Conservation (phyloP, 352 stramenopile species). For the Bremia lactucae region DNA sequence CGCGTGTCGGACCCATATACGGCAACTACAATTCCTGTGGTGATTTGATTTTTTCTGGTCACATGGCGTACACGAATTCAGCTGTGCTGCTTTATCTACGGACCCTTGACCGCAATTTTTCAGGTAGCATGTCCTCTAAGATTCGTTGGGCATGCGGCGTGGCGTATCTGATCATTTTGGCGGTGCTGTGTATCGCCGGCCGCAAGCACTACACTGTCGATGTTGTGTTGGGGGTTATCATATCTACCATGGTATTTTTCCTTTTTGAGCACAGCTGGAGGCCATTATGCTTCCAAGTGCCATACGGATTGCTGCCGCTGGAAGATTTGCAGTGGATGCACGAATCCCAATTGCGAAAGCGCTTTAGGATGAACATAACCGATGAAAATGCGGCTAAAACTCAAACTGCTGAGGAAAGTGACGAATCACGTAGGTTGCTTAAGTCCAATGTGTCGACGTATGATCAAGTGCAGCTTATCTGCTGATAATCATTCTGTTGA, state of each 20-base stretch:
- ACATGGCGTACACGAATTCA: conserved; percentile 64
- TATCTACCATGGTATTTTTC: conserved; percentile 66
- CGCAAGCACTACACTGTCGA: conserved; percentile 78
- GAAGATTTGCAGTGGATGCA: conserved; percentile 24
- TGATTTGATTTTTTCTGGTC: conserved; percentile 68
- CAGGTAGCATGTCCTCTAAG: conserved; percentile 22
- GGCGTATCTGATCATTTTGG: conserved; percentile 39
- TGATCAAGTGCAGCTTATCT: conserved; percentile 37
- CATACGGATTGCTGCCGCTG: conserved; percentile 18
- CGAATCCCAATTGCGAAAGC: conserved; percentile 25
- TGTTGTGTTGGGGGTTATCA: conserved; percentile 53
- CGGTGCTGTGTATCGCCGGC: conserved; percentile 43
- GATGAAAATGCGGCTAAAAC: conserved; percentile 33
- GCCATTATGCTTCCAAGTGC: conserved; percentile 35
- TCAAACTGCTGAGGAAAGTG: conserved; percentile 21
- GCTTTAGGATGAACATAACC: conserved; percentile 44
- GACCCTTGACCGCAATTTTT: conserved; percentile 44
- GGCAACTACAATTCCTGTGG: conserved; percentile 69
- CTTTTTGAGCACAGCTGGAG: conserved; percentile 70
- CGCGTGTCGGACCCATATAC: conserved; percentile 57
- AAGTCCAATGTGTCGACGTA: conserved; percentile 23
- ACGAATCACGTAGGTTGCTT: conserved; percentile 17
- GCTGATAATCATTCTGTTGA: conserved; percentile 18
- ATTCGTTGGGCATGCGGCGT: conserved; percentile 45
- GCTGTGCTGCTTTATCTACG: conserved; percentile 60